These are phyloP conservation scores for Phaeomoniella chlamydospora DNA, from an alignment of 2,329 filamentous ascomycete species.

Conservation along the genomic window DNA sequence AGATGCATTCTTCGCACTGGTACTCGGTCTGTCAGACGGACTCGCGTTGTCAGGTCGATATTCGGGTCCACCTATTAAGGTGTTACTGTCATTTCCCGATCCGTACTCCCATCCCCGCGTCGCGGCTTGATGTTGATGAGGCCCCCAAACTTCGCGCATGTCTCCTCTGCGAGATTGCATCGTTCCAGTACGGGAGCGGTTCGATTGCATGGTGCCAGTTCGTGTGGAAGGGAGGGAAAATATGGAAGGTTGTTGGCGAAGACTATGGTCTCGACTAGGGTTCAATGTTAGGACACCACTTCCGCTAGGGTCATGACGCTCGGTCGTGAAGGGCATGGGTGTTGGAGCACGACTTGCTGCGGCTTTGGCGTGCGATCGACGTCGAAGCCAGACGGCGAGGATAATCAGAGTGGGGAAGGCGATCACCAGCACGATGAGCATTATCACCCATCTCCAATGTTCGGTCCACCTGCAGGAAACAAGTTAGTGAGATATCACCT, in stretches of 20 bases:
- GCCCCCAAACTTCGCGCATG: conserved; percentile 1
- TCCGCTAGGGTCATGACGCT: no score
- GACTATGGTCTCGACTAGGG: no score
- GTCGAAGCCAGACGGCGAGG: background rate
- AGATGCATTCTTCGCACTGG: no score
- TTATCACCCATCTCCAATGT: background rate
- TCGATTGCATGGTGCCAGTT: background rate
- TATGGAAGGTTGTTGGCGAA: background rate
- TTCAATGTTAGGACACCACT: no score
- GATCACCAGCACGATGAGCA: background rate
- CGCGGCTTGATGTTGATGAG: background rate
- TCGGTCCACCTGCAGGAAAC: no score
- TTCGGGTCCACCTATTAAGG: background rate
- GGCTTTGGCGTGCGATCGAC: background rate
- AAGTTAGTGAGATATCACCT: no score
- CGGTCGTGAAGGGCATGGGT: background rate
- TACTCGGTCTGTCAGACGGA: no score
- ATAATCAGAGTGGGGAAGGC: background rate
- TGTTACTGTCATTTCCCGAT: background rate
- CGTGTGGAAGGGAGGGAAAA: background rate
- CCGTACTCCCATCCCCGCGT: conserved; percentile 1
- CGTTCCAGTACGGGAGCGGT: background rate
- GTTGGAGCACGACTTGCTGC: background rate
- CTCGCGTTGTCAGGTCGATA: background rate
- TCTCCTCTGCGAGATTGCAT: background rate